phyloP scores from a whole-genome alignment of 345 rosid species.

The Sonneratia caseolaris region DNA sequence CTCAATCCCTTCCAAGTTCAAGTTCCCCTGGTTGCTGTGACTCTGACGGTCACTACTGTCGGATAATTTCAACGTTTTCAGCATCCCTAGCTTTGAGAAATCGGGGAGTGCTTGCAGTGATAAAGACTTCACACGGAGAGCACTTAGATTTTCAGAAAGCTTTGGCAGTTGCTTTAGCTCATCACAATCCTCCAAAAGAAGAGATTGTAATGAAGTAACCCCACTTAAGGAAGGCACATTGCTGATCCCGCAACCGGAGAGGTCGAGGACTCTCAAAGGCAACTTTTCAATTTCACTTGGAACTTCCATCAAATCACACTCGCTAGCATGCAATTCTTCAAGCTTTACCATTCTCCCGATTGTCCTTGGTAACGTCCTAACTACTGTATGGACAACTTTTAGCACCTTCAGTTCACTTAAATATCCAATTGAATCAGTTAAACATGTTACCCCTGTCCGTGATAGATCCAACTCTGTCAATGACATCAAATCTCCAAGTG shows the following conservation, averaged over 20 bases:
- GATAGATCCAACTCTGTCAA: background rate
- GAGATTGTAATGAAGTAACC: slow-evolving; percentile 3
- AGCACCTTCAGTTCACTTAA: background rate
- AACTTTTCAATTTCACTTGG: background rate
- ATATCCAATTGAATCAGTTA: background rate
- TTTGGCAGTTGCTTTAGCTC: background rate
- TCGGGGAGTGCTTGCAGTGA: background rate
- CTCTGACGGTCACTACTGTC: background rate
- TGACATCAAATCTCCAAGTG: background rate
- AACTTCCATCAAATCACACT: background rate
- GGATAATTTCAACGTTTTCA: background rate
- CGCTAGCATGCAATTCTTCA: background rate
- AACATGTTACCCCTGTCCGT: background rate
- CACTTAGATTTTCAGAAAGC: background rate
- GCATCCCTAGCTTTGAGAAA: slow-evolving; percentile 3
- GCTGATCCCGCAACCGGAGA: background rate
- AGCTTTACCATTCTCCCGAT: background rate
- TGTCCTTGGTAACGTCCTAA: background rate
- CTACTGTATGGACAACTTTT: background rate
- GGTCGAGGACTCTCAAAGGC: background rate
- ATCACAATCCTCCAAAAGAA: slow-evolving; percentile 1
- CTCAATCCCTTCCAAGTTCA: background rate
- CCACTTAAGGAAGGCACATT: background rate
- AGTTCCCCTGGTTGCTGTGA: background rate
- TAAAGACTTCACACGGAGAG: background rate